Evolutionary conservation across 1,284 basidiomycete genomes (phyloP), one percentile per base, ranked within the genome.

Genomic region (Pseudozyma pruni): DNA sequence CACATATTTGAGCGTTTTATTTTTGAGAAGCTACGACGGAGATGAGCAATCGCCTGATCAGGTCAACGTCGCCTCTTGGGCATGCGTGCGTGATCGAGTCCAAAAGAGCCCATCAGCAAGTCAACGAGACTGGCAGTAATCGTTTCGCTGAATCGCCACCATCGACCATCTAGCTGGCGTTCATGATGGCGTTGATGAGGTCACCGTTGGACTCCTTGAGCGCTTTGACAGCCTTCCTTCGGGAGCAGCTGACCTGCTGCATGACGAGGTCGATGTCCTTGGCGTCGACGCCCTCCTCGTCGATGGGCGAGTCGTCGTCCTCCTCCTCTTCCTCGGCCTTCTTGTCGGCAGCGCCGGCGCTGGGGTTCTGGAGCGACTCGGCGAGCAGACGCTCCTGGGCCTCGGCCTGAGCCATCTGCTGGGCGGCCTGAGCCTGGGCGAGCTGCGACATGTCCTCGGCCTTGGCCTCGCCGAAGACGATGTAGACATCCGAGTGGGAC

Each of bases 401-500:
- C 69, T 78, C 72, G 49, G 77, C 78, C 55, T 87, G 86, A 40
- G 89, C 88, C 76, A 93, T 87, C 82, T 93, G 92, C 83, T 94
- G 92, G 49, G 91, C 90, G 66, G 92, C 90, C 60, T 88, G 88
- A 60, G 94, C 84, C 83, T 93, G 91, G 60, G 91, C 90, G 76
- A 91, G 89, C 44, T 89, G 88, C 84, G 90, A 90, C 87, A 92
- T 91, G 84, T 97, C 94, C 86, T 97, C 94, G 75, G 92, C 89
- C 90, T 92, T 96, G 75, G 93, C 94, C 87, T 98, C 95, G 76
- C 95, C 95, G 79, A 98, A 98, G 72, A 98, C 93, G 83, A 98
- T 93, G 88, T 98, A 98, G 85, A 91, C 93, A 85, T 98, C 96
- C 80, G 92, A 94, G 85, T 92, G 92, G 48, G 91, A 89, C 49